Evolutionary conservation across 31 red algal species (phyloP), one percentile per base, ranked within the genome.

Genomic region (Porphyra umbilicalis): DNA sequence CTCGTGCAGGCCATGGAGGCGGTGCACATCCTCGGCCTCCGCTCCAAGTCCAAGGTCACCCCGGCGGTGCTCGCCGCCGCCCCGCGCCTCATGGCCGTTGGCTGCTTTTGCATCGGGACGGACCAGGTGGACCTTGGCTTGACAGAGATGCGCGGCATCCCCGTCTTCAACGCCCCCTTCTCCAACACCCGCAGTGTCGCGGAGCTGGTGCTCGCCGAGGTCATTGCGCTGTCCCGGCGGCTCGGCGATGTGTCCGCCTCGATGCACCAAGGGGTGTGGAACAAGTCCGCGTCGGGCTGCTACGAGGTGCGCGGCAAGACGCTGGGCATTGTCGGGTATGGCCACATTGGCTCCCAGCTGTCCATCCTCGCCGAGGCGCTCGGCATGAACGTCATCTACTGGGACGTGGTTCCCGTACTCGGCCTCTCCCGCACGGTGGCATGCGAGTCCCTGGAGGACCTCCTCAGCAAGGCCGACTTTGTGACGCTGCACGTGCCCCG

Each of bases 41-140:
- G 95, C 33, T 90, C 87, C 80, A 97, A 97, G 76, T 92, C 95
- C 11, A 85, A 87, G 30, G 83, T 97, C 76, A 97, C 91, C 10
- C 77, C 74, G 38, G 33, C 39, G 16, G 91, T 97, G 18, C 39
- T 97, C n/a, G 84, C 71, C 35, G 85, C 88, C 15, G 95, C 95
- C 34, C 86, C 89, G 30, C 80, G 83, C n/a, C 74, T 97, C 34
- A 83, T 97, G 31, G 74, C 80, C 75, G 90, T 97, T 76, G 95
- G 95, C 34, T 97, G 95, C 80, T 97, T 97, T 82, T 97, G 95
- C 77, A 97, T 97, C 25, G 95, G 95, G 36, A 97, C 95, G 37
- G 95, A 97, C 81, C 95, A 97, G 82, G 95, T 97, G 0, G 85
- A 91, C 57, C 76, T 94, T 14, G 44, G 75, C 0, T 34, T 79